Conservation (phyloP, 441 rosid genomes). For the Pelargonium citronellum region DNA sequence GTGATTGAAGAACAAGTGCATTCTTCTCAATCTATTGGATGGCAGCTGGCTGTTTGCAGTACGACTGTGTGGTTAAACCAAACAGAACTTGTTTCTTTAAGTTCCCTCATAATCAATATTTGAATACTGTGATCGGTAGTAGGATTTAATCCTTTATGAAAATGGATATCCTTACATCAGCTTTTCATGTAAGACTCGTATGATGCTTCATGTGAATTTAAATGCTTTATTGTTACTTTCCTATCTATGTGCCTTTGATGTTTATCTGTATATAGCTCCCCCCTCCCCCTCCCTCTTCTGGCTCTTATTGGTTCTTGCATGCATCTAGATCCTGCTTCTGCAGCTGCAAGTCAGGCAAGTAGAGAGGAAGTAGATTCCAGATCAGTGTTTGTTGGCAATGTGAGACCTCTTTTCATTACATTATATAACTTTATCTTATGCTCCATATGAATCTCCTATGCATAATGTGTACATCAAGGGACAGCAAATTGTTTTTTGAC, state of each 20-base stretch:
- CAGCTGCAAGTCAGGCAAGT: slow-evolving; percentile 39
- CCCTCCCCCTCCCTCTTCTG: background rate
- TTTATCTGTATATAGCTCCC: too few relatives aligned
- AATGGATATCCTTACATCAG: background rate
- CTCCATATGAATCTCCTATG: slow-evolving; percentile 6
- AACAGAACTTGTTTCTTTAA: background rate
- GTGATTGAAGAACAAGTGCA: background rate
- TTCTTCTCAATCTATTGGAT: background rate
- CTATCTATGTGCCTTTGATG: too few relatives aligned
- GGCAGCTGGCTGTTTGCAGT: background rate
- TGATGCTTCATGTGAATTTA: background rate
- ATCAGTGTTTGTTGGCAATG: slow-evolving; percentile 62
- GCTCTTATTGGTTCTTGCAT: slow-evolving; percentile 15
- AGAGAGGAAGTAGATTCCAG: slow-evolving; percentile 60
- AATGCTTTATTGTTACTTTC: too few relatives aligned
- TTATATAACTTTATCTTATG: background rate
- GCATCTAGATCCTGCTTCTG: slow-evolving; percentile 43
- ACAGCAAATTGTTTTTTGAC: too few relatives aligned
- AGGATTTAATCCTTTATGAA: background rate
- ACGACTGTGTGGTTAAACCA: background rate
- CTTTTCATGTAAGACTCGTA: background rate
- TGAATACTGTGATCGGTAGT: background rate
- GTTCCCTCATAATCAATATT: background rate
- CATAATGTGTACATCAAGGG: too few relatives aligned
- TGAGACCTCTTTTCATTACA: slow-evolving; percentile 27